Evolutionary conservation across 2,329 filamentous ascomycete species (phyloP).

Genomic region (Arthrobotrys pseudoclavata): DNA sequence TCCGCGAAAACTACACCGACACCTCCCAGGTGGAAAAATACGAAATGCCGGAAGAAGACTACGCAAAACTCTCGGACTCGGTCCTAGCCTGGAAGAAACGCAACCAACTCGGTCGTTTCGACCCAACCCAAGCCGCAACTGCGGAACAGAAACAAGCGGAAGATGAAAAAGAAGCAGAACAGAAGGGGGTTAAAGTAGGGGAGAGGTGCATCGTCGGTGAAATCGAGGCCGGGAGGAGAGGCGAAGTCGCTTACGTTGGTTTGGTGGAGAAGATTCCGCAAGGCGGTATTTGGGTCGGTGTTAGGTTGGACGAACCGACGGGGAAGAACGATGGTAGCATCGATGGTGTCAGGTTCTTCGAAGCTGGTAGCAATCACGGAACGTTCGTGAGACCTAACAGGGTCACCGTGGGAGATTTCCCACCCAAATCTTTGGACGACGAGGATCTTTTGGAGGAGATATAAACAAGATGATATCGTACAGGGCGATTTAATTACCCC

Average conservation of each 20-base stretch:
- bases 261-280: constrained; percentile 80
- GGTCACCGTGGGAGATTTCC: constrained; percentile 81
- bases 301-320: constrained; percentile 82
- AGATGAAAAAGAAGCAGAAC: constrained; percentile 77
- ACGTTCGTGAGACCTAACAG: constrained; percentile 84
- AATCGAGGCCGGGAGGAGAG: constrained; percentile 76
- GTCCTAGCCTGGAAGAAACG: constrained; percentile 95
- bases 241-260: constrained; percentile 79
- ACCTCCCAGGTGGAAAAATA: constrained; percentile 88
- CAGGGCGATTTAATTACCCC: background rate
- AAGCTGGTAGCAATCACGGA: constrained; percentile 76
- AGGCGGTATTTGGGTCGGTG: constrained; percentile 78
- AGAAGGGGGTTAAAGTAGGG: constrained; percentile 76
- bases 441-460: constrained; percentile 82
- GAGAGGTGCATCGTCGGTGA: constrained; percentile 76
- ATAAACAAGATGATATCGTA: constrained; percentile 67
- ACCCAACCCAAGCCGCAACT: constrained; percentile 82
- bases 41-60: constrained; percentile 85
- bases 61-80: constrained; percentile 86
- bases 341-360: constrained; percentile 77
- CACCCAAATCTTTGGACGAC: constrained; percentile 67
- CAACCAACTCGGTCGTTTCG: constrained; percentile 96
- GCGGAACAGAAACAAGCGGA: constrained; percentile 80
- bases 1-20: constrained; percentile 84
- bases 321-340: constrained; percentile 87